Evolutionary conservation across 2,329 filamentous ascomycete genomes (phyloP).

Genomic region (Pseudocercospora fijiensis): DNA sequence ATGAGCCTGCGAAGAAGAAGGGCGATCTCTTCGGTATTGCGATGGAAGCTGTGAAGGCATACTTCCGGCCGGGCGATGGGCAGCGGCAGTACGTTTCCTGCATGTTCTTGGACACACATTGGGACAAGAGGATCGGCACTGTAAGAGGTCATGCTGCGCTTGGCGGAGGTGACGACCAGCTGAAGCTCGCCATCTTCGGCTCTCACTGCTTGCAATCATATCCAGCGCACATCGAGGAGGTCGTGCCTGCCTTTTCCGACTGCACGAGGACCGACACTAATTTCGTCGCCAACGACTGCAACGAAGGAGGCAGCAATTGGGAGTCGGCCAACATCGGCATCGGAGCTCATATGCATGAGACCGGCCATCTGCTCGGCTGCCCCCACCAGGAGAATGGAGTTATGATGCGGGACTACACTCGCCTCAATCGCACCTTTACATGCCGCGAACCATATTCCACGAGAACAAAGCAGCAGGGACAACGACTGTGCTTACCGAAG

Average conservation of each 20-base stretch:
- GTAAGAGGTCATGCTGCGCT: slow-evolving; percentile 80
- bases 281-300: slow-evolving; percentile 79
- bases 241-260: slow-evolving; percentile 83
- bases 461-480: slow-evolving; percentile 76
- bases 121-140: slow-evolving; percentile 69
- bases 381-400: slow-evolving; percentile 87
- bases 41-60: slow-evolving; percentile 69
- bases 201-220: slow-evolving; percentile 92
- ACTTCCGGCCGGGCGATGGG: slow-evolving; percentile 72
- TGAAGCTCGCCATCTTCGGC: slow-evolving; percentile 85
- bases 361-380: slow-evolving; percentile 85
- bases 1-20: slow-evolving; percentile 65
- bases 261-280: slow-evolving; percentile 84
- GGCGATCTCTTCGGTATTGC: slow-evolving; percentile 76
- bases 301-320: slow-evolving; percentile 87
- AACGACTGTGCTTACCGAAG: slow-evolving; percentile 66
- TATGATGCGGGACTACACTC: slow-evolving; percentile 87
- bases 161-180: slow-evolving; percentile 69
- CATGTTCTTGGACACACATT: slow-evolving; percentile 82
- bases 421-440: slow-evolving; percentile 78
- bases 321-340: slow-evolving; percentile 94
- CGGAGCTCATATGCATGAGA: slow-evolving; percentile 87
- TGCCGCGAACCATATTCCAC: slow-evolving; percentile 82
- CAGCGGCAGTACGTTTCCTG: slow-evolving; percentile 88
- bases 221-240: slow-evolving; percentile 82